Conservation (phyloP, 1,284 basidiomycete species). For the Sporisorium reilianum region DNA sequence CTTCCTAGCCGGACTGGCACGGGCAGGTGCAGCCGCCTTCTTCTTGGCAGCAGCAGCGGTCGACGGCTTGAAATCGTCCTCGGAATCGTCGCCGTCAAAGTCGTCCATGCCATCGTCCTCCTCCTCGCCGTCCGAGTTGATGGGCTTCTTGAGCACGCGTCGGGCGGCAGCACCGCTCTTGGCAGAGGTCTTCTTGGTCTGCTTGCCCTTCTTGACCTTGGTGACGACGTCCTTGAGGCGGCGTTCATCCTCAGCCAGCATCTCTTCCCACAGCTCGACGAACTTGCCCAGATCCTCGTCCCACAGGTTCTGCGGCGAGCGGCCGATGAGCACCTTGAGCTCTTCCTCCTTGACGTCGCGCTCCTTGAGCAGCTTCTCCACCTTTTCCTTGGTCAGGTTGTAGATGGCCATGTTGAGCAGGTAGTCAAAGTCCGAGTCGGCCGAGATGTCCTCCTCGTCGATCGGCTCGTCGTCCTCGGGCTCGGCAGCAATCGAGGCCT, state of each 20-base stretch:
- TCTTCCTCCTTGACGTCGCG: conserved; percentile 86
- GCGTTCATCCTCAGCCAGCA: conserved; percentile 72
- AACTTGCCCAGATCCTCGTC: conserved; percentile 88
- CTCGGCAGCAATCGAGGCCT: conserved; percentile 78
- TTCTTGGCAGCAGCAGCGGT: conserved; percentile 37
- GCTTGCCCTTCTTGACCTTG: conserved; percentile 73
- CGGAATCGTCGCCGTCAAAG: conserved; percentile 46
- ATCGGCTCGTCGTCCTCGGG: conserved; percentile 70
- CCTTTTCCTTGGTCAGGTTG: conserved; percentile 95
- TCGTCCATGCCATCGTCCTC: conserved; percentile 41
- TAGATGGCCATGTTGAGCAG: conserved; percentile 94
- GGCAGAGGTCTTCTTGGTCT: conserved; percentile 77
- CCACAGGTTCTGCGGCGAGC: conserved; percentile 88
- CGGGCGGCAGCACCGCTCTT: conserved; percentile 73
- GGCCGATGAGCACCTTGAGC: conserved; percentile 81
- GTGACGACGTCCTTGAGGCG: conserved; percentile 73
- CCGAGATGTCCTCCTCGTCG: conserved; percentile 74
- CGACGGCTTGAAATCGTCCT: conserved; percentile 56
- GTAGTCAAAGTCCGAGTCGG: conserved; percentile 89
- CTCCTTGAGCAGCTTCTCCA: conserved; percentile 84
- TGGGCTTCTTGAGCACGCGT: conserved; percentile 71
- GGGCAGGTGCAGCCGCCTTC: conserved; percentile 28
- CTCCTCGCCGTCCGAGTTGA: conserved; percentile 74
- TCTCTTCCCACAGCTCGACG: conserved; percentile 84
- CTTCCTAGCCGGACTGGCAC: conserved; percentile 32